Evolutionary conservation across 2,329 filamentous ascomycete species (phyloP).

Genomic region (Orbilia brochopaga): DNA sequence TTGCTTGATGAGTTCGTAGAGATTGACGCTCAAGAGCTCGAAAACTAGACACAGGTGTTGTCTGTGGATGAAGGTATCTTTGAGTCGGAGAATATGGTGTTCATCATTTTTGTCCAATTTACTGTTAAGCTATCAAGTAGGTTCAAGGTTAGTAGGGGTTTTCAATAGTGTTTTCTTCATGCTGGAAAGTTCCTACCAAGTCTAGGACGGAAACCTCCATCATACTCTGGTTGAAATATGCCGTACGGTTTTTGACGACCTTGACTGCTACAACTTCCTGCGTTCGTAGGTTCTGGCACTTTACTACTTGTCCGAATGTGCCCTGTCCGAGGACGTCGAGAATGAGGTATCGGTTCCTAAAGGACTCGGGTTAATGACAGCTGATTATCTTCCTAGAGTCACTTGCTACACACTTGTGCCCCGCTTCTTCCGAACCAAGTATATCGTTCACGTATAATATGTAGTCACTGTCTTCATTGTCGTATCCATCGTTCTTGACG

Average conservation of each 20-base stretch:
- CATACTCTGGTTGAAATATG: slow-evolving; percentile 99
- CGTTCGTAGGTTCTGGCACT: slow-evolving; percentile 97
- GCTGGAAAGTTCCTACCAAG: slow-evolving; percentile 67
- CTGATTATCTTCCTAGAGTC: neutral
- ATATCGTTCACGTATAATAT: slow-evolving; percentile 99
- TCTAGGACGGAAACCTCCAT: slow-evolving; percentile 99
- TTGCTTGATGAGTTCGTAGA: slow-evolving; percentile 99
- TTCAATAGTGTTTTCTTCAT: neutral
- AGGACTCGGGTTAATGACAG: neutral
- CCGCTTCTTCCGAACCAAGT: slow-evolving; percentile 93
- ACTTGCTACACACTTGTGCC: slow-evolving; percentile 77
- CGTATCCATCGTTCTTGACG: slow-evolving; percentile 96
- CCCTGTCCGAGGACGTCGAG: slow-evolving; percentile 95
- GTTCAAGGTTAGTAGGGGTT: slow-evolving; percentile 53
- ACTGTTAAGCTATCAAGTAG: slow-evolving; percentile 80
- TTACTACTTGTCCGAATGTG: slow-evolving; percentile 97
- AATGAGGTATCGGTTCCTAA: slow-evolving; percentile 62
- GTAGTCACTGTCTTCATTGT: slow-evolving; percentile 99
- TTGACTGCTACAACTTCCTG: slow-evolving; percentile 99
- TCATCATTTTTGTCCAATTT: slow-evolving; percentile 99
- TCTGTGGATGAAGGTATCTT: slow-evolving; percentile 97
- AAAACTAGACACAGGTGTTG: slow-evolving; percentile 97
- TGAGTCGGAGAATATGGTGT: slow-evolving; percentile 89
- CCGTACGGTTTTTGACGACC: slow-evolving; percentile 98
- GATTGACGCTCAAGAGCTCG: slow-evolving; percentile 92